Evolutionary conservation across 495 filamentous ascomycete genomes (phyloP).

Genomic region (Penicillium diatomitis): DNA sequence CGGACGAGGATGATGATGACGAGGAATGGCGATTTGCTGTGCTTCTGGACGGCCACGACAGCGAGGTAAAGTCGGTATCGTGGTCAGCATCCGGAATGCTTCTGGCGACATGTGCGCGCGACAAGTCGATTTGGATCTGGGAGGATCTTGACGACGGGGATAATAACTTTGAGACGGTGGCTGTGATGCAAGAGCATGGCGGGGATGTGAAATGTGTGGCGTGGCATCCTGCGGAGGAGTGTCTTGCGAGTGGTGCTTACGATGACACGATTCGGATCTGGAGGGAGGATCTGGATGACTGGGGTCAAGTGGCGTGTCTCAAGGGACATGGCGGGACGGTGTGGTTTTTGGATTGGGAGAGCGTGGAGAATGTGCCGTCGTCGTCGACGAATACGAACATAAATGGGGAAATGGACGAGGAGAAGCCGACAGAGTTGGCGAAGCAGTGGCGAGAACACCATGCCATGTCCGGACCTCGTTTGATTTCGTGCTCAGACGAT

Average conservation of each 20-base stretch:
- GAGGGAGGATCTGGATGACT: conserved; percentile 85
- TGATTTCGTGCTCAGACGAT: conserved; percentile 77
- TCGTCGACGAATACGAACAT: background rate
- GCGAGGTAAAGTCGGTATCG: conserved; percentile 78
- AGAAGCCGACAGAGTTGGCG: conserved; percentile 2
- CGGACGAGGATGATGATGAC: conserved; percentile 48
- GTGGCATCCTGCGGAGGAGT: conserved; percentile 78
- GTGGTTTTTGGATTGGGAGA: conserved; percentile 82
- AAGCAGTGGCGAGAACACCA: conserved; percentile 33
- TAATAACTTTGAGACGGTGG: conserved; percentile 92
- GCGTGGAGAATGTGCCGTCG: conserved; percentile 2
- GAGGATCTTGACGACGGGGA: conserved; percentile 77
- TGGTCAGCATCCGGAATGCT: conserved; percentile 73
- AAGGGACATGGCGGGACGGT: conserved; percentile 73
- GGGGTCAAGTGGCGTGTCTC: conserved; percentile 78
- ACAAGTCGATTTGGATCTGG: conserved; percentile 99
- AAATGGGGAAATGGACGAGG: no score
- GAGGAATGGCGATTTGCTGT: conserved; percentile 84
- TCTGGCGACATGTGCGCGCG: conserved; percentile 80
- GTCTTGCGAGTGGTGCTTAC: conserved; percentile 79
- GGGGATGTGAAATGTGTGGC: conserved; percentile 89
- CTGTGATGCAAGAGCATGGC: conserved; percentile 86
- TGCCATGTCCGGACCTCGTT: conserved; percentile 48
- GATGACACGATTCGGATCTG: conserved; percentile 86
- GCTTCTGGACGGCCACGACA: conserved; percentile 86